phyloP scores from a whole-genome alignment of 2,329 filamentous ascomycete species.

The Amphichorda felina region DNA sequence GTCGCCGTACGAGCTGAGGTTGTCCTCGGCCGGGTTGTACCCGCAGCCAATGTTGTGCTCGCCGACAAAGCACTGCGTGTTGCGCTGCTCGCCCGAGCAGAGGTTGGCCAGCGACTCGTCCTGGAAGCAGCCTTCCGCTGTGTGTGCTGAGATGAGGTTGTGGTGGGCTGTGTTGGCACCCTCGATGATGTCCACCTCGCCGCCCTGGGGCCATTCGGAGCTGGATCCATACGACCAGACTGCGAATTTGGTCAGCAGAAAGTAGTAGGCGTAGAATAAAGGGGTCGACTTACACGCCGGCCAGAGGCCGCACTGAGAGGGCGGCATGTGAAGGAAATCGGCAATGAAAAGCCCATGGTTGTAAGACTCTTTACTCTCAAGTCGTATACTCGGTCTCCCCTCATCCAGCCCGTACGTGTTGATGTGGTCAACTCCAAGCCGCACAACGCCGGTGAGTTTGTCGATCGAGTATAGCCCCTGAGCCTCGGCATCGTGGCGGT shows the following conservation, averaged over 20 bases:
- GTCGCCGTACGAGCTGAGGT: slow-evolving; percentile 42
- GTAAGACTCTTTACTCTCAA: slow-evolving; percentile 53
- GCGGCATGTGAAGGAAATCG: slow-evolving; percentile 64
- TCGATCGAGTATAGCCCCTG: slow-evolving; percentile 29
- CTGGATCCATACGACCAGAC: slow-evolving; percentile 40
- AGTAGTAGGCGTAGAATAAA: neutral
- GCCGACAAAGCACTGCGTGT: slow-evolving; percentile 23
- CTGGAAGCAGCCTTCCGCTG: slow-evolving; percentile 22
- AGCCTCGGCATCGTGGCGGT: slow-evolving; percentile 22
- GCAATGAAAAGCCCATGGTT: slow-evolving; percentile 58
- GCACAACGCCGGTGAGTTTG: slow-evolving; percentile 26
- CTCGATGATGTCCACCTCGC: slow-evolving; percentile 62
- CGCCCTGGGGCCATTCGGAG: slow-evolving; percentile 45
- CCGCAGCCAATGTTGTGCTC: slow-evolving; percentile 30
- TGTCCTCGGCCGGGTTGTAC: slow-evolving; percentile 23
- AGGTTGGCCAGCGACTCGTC: slow-evolving; percentile 7
- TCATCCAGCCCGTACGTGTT: slow-evolving; percentile 21
- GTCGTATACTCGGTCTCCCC: slow-evolving; percentile 49
- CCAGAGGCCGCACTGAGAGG: slow-evolving; percentile 59
- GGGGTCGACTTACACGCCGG: slow-evolving; percentile 46
- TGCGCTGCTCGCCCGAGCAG: slow-evolving; percentile 14
- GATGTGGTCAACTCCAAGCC: slow-evolving; percentile 30
- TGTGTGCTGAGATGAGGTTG: slow-evolving; percentile 54
- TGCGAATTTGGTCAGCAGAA: slow-evolving; percentile 8
- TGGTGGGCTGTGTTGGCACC: slow-evolving; percentile 49